These are phyloP conservation scores for Thraustochytrium sp. DNA, from an alignment of 352 stramenopile species.

Conservation along the genomic window DNA sequence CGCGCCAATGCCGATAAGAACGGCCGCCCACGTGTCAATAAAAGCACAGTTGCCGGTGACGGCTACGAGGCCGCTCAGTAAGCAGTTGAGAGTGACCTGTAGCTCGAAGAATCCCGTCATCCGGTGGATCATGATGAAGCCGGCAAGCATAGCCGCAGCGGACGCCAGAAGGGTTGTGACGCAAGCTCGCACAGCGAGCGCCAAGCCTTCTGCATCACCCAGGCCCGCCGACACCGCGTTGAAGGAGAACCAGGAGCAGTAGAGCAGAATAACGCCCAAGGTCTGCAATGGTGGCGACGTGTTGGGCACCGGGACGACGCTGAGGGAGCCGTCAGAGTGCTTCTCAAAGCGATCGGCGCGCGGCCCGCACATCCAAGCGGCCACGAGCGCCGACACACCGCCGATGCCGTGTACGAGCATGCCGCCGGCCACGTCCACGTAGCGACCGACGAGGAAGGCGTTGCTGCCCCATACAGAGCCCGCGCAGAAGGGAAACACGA, in stretches of 20 bases:
- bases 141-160: not conserved
- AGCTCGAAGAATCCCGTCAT: constrained; percentile 3
- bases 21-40: constrained; percentile 51
- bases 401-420: constrained; percentile 63
- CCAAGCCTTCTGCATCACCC: not conserved
- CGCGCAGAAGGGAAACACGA: constrained; percentile 58
- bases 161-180: not conserved
- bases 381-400: constrained; percentile 59
- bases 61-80: constrained; percentile 54
- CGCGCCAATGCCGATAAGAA: constrained; percentile 52
- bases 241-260: constrained; percentile 51
- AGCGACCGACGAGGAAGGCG: constrained; percentile 56
- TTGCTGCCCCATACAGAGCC: constrained; percentile 53
- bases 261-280: constrained; percentile 48
- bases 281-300: constrained; percentile 39
- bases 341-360: constrained; percentile 46
- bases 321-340: not conserved
- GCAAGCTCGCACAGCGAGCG: not conserved
- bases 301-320: not conserved
- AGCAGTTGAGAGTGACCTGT: constrained; percentile 48
- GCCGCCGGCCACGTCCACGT: constrained; percentile 63
- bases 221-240: constrained; percentile 46
- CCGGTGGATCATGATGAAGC: not conserved
- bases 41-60: constrained; percentile 54
- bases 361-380: constrained; percentile 46